A percentile compares a stretch with the other conserved stretches of the same genome.
Evolutionary conservation across 164 flowering plant species (phyloP).

Genomic region (Paratinospora sagittata): DNA sequence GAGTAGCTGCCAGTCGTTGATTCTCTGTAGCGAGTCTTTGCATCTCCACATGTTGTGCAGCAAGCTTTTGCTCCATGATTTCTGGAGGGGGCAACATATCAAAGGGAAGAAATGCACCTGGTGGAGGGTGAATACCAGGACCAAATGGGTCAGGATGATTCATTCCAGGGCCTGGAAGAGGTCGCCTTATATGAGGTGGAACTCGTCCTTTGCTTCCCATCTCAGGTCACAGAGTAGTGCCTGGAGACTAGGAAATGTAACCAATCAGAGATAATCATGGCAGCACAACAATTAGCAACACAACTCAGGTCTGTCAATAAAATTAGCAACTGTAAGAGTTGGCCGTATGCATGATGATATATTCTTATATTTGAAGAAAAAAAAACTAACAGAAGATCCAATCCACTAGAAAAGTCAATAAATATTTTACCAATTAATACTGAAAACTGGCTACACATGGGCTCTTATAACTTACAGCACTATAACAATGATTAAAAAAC

Average conservation of each 20-base stretch:
- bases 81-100: constrained; percentile 75
- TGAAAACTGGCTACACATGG: too few species aligned
- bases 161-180: constrained; percentile 58
- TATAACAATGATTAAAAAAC: too few species aligned
- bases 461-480: too few species aligned
- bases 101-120: constrained; percentile 47
- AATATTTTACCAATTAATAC: too few species aligned
- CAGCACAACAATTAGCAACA: not conserved
- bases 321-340: not conserved
- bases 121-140: constrained; percentile 49
- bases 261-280: not conserved
- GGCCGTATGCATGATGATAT: not conserved
- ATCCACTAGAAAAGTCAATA: not conserved
- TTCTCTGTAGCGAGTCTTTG: constrained; percentile 77
- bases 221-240: constrained; percentile 5
- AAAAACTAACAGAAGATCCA: not conserved
- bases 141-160: constrained; percentile 64
- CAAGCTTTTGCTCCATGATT: constrained; percentile 81
- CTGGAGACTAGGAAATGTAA: not conserved
- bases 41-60: constrained; percentile 75
- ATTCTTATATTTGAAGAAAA: not conserved
- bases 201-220: constrained; percentile 87
- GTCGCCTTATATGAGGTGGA: constrained; percentile 58
- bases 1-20: constrained; percentile 89
- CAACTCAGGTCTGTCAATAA: not conserved